Evolutionary conservation across 495 filamentous ascomycete genomes (phyloP).

Genomic region (Aspergillus cristatus): DNA sequence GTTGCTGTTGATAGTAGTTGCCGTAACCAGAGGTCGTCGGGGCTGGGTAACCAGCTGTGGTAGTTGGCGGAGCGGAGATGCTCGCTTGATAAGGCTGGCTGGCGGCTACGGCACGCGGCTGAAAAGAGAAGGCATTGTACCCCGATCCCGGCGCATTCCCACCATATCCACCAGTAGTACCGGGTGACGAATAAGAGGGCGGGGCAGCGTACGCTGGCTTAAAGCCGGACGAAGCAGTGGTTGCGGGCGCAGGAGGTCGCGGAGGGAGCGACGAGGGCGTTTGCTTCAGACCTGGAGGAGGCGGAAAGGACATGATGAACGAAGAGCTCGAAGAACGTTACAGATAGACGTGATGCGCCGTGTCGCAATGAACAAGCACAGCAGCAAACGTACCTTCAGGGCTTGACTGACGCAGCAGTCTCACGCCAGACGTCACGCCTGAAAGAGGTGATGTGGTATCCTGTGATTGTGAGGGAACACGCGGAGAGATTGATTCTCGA

Average conservation of each 20-base stretch:
- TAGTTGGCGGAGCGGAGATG: slow-evolving; percentile 32
- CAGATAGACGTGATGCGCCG: slow-evolving; percentile 20
- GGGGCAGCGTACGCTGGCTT: slow-evolving; percentile 48
- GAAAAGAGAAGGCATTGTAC: slow-evolving; percentile 45
- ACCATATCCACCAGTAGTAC: slow-evolving; percentile 27
- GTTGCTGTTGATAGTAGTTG: slow-evolving; percentile 24
- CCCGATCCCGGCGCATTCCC: slow-evolving; percentile 21
- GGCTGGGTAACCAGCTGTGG: slow-evolving; percentile 29
- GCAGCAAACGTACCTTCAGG: slow-evolving; percentile 54
- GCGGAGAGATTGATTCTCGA: no score
- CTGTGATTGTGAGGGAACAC: slow-evolving; percentile 5
- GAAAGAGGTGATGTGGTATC: slow-evolving; percentile 25
- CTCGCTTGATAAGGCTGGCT: slow-evolving; percentile 36
- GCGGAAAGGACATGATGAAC: slow-evolving; percentile 94
- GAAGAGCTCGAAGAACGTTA: slow-evolving; percentile 38
- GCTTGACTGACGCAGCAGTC: slow-evolving; percentile 30
- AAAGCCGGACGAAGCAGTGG: slow-evolving; percentile 42
- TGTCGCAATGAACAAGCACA: slow-evolving; percentile 26
- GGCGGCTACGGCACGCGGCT: slow-evolving; percentile 54
- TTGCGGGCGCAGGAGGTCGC: slow-evolving; percentile 62
- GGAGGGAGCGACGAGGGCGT: slow-evolving; percentile 69
- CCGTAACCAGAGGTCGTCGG: slow-evolving; percentile 27
- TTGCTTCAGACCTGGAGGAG: slow-evolving; percentile 77
- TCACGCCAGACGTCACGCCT: slow-evolving; percentile 31
- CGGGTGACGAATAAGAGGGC: slow-evolving; percentile 26